These are phyloP conservation scores for Alternaria ethzedia DNA, from an alignment of 2,329 filamentous ascomycete genomes.

Conservation along the genomic window DNA sequence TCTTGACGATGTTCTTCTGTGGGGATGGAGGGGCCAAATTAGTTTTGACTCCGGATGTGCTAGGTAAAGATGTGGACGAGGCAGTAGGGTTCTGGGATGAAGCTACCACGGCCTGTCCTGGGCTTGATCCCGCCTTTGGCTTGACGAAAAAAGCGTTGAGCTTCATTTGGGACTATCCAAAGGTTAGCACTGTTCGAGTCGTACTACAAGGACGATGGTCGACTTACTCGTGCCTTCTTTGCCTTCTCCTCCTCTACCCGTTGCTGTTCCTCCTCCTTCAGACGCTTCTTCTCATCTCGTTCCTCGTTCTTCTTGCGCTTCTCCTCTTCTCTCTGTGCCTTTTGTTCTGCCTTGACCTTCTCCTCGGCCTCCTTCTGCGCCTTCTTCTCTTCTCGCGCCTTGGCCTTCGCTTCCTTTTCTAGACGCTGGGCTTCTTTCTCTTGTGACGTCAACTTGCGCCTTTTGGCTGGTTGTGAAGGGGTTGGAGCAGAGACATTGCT, in stretches of 20 bases:
- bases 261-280: conserved; percentile 57
- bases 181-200: conserved; percentile 24
- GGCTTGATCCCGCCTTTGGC: conserved; percentile 44
- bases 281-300: conserved; percentile 50
- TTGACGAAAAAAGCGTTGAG: conserved; percentile 55
- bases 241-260: conserved; percentile 49
- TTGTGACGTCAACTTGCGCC: conserved; percentile 50
- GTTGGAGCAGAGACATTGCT: conserved; percentile 12
- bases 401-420: conserved; percentile 49
- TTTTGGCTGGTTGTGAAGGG: conserved; percentile 47
- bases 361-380: conserved; percentile 45
- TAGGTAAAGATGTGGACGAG: conserved; percentile 33
- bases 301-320: conserved; percentile 43
- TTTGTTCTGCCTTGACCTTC: conserved; percentile 46
- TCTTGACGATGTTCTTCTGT: conserved; percentile 41
- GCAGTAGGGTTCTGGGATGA: conserved; percentile 41
- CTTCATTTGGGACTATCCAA: conserved; percentile 47
- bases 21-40: conserved; percentile 40
- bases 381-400: conserved; percentile 45
- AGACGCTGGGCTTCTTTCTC: conserved; percentile 51
- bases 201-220: conserved; percentile 1
- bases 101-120: conserved; percentile 39
- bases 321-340: conserved; percentile 46
- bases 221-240: conserved; percentile 50
- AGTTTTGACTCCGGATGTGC: conserved; percentile 27